A percentile compares a stretch with the other conserved stretches of the same genome.
Conservation (phyloP, 176 grass and related monocot genomes). For the Tillandsia fasciculata region DNA sequence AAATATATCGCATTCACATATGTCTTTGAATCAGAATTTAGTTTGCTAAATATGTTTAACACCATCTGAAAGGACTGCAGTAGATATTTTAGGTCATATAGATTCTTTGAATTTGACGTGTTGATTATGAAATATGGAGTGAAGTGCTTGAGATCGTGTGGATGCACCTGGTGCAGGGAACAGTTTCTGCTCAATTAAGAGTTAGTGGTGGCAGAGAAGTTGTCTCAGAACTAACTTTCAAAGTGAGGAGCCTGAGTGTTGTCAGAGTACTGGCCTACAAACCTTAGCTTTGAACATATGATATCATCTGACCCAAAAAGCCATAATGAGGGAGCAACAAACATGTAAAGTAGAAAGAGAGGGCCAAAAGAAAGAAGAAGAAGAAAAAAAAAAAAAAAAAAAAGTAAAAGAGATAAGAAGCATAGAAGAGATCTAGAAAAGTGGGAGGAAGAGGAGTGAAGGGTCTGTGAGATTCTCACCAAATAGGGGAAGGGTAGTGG, state of each 20-base stretch:
- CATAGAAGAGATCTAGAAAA: not conserved
- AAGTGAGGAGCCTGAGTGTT: not conserved
- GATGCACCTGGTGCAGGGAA: too few species aligned
- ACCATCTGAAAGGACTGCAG: too few species aligned
- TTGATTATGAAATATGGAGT: too few species aligned
- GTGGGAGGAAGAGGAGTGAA: constrained; percentile 4
- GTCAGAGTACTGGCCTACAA: constrained; percentile 10
- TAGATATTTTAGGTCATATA: too few species aligned
- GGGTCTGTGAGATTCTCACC: constrained; percentile 32
- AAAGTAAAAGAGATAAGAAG: not conserved
- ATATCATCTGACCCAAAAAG: not conserved
- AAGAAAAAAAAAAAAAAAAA: too few species aligned
- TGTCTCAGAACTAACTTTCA: constrained; percentile 21
- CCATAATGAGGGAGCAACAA: not conserved
- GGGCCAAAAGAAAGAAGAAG: too few species aligned
- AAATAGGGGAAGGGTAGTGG: not conserved
- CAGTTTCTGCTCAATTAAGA: too few species aligned
- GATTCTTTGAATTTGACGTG: too few species aligned
- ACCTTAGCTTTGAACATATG: constrained; percentile 15
- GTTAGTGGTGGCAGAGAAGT: constrained; percentile 14
- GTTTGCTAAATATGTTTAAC: too few species aligned
- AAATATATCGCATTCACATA: too few species aligned
- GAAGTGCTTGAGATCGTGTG: too few species aligned
- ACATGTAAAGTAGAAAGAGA: not conserved
- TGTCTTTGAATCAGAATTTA: too few species aligned